Conservation (phyloP, 371 early-diverging fungal species). For the Chytridiales sp. region DNA sequence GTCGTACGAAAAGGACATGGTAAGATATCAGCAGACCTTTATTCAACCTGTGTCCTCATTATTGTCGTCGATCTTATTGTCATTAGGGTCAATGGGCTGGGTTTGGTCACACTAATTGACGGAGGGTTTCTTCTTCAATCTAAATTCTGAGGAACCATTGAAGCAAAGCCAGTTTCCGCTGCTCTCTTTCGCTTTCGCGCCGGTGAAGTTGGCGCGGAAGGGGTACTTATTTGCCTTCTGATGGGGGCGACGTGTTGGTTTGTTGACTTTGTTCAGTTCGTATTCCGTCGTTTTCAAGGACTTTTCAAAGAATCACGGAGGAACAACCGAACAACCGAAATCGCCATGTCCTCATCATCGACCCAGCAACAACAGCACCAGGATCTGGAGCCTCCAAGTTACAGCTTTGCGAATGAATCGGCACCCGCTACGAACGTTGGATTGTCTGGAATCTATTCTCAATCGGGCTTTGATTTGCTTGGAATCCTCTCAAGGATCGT, state of each 20-base stretch:
- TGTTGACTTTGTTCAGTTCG: neutral
- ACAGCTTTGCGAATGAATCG: neutral
- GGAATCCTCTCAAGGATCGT: conserved; percentile 55
- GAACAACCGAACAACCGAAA: too few relatives aligned
- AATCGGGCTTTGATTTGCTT: conserved; percentile 63
- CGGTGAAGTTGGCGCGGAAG: too few relatives aligned
- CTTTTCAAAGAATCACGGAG: neutral
- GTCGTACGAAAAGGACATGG: too few relatives aligned
- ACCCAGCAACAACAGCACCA: neutral
- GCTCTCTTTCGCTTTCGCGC: too few relatives aligned
- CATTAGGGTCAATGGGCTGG: too few relatives aligned
- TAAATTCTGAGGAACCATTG: too few relatives aligned
- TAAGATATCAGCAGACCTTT: too few relatives aligned
- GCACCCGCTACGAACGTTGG: neutral
- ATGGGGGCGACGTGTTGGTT: neutral
- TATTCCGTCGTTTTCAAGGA: neutral
- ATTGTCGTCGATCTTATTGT: too few relatives aligned
- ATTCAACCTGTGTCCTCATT: too few relatives aligned
- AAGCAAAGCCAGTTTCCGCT: too few relatives aligned
- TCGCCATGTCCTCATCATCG: neutral
- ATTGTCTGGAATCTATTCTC: conserved; percentile 22
- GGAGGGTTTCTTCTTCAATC: too few relatives aligned
- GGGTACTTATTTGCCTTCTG: conserved; percentile 4
- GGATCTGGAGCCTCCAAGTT: neutral
- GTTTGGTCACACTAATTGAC: too few relatives aligned